Base-by-base conservation (phyloP, 352 stramenopile species). In the Phytophthora tubulina region DNA sequence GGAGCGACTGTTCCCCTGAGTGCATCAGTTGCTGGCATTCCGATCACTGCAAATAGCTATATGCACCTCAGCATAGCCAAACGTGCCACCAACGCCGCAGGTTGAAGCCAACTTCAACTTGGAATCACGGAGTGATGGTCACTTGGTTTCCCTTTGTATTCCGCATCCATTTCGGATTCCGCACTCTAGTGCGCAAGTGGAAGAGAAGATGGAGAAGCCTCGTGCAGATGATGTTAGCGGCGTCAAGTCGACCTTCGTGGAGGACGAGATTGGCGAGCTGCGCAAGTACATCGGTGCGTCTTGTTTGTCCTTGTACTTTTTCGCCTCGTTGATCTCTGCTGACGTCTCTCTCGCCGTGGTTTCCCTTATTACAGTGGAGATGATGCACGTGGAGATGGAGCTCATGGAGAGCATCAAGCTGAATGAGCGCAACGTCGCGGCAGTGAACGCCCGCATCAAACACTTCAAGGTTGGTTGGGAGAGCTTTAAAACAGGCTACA, bases 361-460 rank as follows among this genome's bases (percentile, higher is more conserved):
- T 52, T 56, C 48, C n/a, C 21, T 62, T 55, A 27, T 35, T 27
- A 27, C 21, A 95, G 87, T 93, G 57, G 84, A 87, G 17, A 88
- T 95, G 85, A 93, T 95, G 87, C 85, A 90, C 13, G 78, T 78
- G 1, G 87, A 95, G 66, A 84, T 91, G 79, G 85, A 90, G 55
- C 44, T 91, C 13, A 75, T 95, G 44, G 85, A 91, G 58, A 82
- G 54, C 35, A 90, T 95, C 62, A 85, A 85, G 38, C 80, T 90
- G 48, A 87, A 80, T 33, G 87, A 95, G 73, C 72, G 81, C 17
- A 86, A 69, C 17, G 65, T 93, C 21, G 57, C 61, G 7, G 67
- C 63, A 8, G 73, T 84, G 30, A 90, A 88, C 35, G 52, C 30
- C 0, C 80, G 74, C 5, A 80, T 92, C 41, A 80, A 88, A 13